Conservation (phyloP, 345 rosid species). For the Conringia planisiliqua region DNA sequence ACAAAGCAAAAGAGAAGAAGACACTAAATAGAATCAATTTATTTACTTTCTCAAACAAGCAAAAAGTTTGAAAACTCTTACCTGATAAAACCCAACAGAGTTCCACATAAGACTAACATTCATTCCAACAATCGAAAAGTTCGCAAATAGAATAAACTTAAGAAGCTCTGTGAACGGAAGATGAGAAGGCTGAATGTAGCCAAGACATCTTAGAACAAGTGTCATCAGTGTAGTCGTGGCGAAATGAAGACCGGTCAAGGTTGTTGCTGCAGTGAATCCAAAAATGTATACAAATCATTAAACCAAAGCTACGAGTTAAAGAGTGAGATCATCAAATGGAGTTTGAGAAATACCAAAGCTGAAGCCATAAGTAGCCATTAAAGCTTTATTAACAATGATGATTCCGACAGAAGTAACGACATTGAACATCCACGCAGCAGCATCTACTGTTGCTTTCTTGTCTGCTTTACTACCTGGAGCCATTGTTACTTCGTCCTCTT, state of each 20-base stretch:
- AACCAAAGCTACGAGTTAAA: neutral
- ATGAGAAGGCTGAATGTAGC: slow-evolving; percentile 83
- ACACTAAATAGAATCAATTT: slow-evolving; percentile 1
- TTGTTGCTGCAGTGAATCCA: neutral
- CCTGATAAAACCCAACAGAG: slow-evolving; percentile 97
- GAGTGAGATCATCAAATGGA: neutral
- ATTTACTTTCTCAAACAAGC: neutral
- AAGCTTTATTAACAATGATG: slow-evolving; percentile 83
- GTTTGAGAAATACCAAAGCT: slow-evolving; percentile 60
- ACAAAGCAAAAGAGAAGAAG: neutral
- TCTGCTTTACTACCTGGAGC: slow-evolving; percentile 71
- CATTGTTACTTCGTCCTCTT: slow-evolving; percentile 45
- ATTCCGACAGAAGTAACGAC: slow-evolving; percentile 96
- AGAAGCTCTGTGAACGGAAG: slow-evolving; percentile 71
- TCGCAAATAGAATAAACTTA: slow-evolving; percentile 69
- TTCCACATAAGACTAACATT: slow-evolving; percentile 97
- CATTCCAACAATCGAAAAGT: slow-evolving; percentile 93
- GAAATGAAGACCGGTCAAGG: neutral
- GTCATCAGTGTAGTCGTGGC: slow-evolving; percentile 39
- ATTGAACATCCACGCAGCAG: slow-evolving; percentile 99
- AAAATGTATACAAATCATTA: neutral
- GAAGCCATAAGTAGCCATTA: slow-evolving; percentile 89
- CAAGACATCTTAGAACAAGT: slow-evolving; percentile 63
- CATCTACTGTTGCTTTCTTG: slow-evolving; percentile 80
- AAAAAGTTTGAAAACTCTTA: slow-evolving; percentile 17